Evolutionary conservation across 306 rosid genomes (phyloP), one percentile per base, ranked within the genome.

Genomic region (Pyrus bretschneideri): DNA sequence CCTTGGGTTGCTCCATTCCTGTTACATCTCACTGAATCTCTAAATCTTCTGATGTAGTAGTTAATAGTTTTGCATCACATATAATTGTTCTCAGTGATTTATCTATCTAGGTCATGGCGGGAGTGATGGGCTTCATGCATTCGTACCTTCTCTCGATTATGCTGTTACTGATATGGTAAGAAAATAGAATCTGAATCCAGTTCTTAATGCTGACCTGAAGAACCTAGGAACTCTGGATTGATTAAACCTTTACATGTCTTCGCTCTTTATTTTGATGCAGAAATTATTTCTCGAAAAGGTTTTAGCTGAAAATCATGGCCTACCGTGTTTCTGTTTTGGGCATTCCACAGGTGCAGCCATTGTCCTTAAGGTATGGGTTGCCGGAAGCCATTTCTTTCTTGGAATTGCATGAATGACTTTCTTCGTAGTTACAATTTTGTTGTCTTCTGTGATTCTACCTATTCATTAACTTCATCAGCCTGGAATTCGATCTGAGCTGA

Each of bases 291-390:
- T 91, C 62, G 93, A 90, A 79, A 95, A 91, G 85, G 64, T 91
- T 86, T 27, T 83, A 68, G 80, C 82, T n/a, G 97, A 92, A 60
- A 88, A 88, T 76, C 91, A 88, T 3, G 96, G 89, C 11, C 84
- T 89, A 44, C 97, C 97, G 22, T 91, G 93, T 78, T 89, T 95
- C 79, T 92, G 91, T 81, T 89, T 87, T 80, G 97, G 91, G 69
- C 99, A 95, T 83, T 95, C 99, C 64, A 95, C 99, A 11, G 97
- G 99, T 52, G 97, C 87, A 72, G 97, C 99, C 68, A 95, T 95
- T 71, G 69, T 85, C 65, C 89, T 95, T 2, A 95, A 95, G 97
- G 99, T 95, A 83, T 51, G 42, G 9, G 29, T 66, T 72, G 40
- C 31, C 21, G 30, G 14, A 52, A 76, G 67, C 23, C 40, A 22